Evolutionary conservation across 306 rosid genomes (phyloP).

Genomic region (Vigna trinervia): DNA sequence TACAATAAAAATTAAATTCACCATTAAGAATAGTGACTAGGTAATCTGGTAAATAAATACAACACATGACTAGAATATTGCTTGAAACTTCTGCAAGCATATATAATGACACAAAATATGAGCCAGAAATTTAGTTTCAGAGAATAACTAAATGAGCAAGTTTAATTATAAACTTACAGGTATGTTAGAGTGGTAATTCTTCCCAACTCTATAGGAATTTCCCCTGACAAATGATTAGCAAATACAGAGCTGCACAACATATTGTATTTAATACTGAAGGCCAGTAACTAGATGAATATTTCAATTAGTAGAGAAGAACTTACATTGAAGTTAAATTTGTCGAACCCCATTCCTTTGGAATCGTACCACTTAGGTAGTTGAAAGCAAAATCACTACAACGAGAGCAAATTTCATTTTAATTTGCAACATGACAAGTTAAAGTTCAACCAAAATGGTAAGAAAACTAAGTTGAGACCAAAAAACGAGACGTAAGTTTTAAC

Average conservation of each 20-base stretch:
- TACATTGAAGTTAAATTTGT: slow-evolving; percentile 63
- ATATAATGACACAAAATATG: slow-evolving; percentile 24
- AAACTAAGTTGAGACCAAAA: slow-evolving; percentile 11
- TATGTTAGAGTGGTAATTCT: slow-evolving; percentile 61
- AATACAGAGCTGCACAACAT: slow-evolving; percentile 72
- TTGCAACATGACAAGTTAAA: slow-evolving; percentile 5
- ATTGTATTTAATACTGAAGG: slow-evolving; percentile 42
- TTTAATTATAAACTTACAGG: slow-evolving; percentile 61
- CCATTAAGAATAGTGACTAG: slow-evolving; percentile 1
- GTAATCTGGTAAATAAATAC: slow-evolving; percentile 13
- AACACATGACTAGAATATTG: slow-evolving; percentile 12
- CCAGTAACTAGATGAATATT: slow-evolving; percentile 35
- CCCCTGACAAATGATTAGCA: slow-evolving; percentile 83
- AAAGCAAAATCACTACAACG: slow-evolving; percentile 61
- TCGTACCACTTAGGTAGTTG: slow-evolving; percentile 75
- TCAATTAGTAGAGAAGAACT: slow-evolving; percentile 45
- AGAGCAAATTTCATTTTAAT: slow-evolving; percentile 29
- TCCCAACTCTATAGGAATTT: slow-evolving; percentile 77
- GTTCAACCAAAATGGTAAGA: slow-evolving; percentile 10
- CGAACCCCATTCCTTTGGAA: slow-evolving; percentile 84
- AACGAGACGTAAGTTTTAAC: slow-evolving; percentile 11
- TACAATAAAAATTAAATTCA: too few relatives aligned
- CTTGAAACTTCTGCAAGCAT: slow-evolving; percentile 9
- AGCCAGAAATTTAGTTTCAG: slow-evolving; percentile 37
- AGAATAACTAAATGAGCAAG: slow-evolving; percentile 28